Conservation (phyloP, 805 yeast genomes). For the Komagataella kurtzmanii region DNA sequence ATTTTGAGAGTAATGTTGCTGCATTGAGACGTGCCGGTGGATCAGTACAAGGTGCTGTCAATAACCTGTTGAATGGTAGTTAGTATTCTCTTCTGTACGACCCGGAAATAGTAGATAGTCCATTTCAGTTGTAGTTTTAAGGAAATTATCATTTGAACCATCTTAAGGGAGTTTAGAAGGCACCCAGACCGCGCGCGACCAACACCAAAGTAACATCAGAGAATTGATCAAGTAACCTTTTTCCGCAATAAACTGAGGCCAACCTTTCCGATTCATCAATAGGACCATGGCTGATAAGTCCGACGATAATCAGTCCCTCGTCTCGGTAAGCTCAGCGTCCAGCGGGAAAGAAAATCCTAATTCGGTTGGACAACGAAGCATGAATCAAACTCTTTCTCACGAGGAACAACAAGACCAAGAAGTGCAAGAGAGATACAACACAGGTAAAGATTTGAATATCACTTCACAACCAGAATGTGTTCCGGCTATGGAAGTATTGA, state of each 20-base stretch:
- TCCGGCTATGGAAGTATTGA: constrained; percentile 16
- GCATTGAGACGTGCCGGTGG: constrained; percentile 96
- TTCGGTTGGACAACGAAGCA: background rate
- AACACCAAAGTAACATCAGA: background rate
- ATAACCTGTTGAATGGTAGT: constrained; percentile 59
- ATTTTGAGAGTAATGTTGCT: constrained; percentile 81
- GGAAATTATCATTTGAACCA: background rate
- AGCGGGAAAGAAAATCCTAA: background rate
- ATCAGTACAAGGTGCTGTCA: constrained; percentile 93
- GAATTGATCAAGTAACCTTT: background rate
- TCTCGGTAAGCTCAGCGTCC: background rate
- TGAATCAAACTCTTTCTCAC: background rate
- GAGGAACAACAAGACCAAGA: background rate
- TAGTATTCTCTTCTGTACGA: constrained; percentile 15
- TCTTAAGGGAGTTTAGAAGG: background rate
- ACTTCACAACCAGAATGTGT: background rate
- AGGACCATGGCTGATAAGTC: background rate
- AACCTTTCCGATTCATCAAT: background rate
- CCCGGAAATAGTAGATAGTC: background rate
- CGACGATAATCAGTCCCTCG: background rate
- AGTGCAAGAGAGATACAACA: background rate
- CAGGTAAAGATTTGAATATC: background rate
- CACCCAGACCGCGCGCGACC: background rate
- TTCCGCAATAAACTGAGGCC: background rate
- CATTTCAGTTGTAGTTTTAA: background rate